These are phyloP conservation scores for Pleurotus tuber-regium DNA, from an alignment of 768 basidiomycete species.

Conservation along the genomic window DNA sequence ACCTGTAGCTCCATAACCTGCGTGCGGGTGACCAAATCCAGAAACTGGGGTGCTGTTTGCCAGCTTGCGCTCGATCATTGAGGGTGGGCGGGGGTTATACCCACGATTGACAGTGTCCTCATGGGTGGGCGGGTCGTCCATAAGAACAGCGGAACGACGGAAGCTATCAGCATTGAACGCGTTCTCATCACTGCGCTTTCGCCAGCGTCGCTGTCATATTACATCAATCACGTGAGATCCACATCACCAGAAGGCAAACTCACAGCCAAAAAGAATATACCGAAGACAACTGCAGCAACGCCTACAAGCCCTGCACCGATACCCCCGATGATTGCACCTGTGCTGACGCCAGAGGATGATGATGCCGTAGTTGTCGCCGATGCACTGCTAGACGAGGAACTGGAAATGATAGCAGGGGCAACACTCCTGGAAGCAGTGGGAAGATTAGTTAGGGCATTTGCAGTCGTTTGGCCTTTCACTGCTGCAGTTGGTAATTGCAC, in stretches of 20 bases:
- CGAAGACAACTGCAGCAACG: slow-evolving; percentile 36
- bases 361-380: slow-evolving; percentile 16
- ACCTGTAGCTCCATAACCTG: background rate
- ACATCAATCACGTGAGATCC: too few relatives aligned
- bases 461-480: background rate
- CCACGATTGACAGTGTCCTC: slow-evolving; percentile 37
- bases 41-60: slow-evolving; percentile 20
- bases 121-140: slow-evolving; percentile 50
- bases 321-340: slow-evolving; percentile 37
- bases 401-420: background rate
- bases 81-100: slow-evolving; percentile 58
- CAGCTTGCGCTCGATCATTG: slow-evolving; percentile 56
- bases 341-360: slow-evolving; percentile 17
- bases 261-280: slow-evolving; percentile 47
- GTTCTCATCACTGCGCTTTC: slow-evolving; percentile 38
- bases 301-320: slow-evolving; percentile 46
- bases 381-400: background rate
- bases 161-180: slow-evolving; percentile 57
- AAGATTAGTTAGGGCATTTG: background rate
- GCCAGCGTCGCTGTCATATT: slow-evolving; percentile 42
- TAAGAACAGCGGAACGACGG: slow-evolving; percentile 61
- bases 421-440: background rate
- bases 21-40: background rate
- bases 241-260: too few relatives aligned
- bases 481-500: background rate